Evolutionary conservation across 345 rosid species (phyloP).

Genomic region (Syzygium oleosum): DNA sequence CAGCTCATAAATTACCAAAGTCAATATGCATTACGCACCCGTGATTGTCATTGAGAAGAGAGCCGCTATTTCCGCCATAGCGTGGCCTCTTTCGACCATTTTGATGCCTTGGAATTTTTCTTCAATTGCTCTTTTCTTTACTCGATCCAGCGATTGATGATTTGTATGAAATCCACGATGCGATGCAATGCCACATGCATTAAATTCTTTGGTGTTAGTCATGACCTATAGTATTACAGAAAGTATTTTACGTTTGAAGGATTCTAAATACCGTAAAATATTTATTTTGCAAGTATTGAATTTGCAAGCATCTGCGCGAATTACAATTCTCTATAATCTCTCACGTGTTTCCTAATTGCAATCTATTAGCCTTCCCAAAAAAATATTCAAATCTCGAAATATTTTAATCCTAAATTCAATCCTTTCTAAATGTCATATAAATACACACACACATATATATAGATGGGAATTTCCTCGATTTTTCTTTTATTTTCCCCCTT

Average conservation of each 20-base stretch:
- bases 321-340: background rate
- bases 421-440: background rate
- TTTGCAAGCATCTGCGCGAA: background rate
- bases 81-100: background rate
- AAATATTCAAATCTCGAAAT: background rate
- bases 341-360: background rate
- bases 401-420: background rate
- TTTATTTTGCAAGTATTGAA: background rate
- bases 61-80: background rate
- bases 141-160: background rate
- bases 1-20: background rate
- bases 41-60: background rate
- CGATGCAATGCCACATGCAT: background rate
- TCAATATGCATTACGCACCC: background rate
- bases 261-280: background rate
- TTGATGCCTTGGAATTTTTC: background rate
- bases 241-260: background rate
- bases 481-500: too few species aligned
- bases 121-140: background rate
- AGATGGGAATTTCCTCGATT: too few species aligned
- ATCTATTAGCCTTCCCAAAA: background rate
- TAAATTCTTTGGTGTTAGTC: background rate
- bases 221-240: background rate
- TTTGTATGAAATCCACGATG: background rate
- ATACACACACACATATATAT: too few species aligned